phyloP scores from a whole-genome alignment of 2,329 filamentous ascomycete species.

The Trichophyton schoenleinii region DNA sequence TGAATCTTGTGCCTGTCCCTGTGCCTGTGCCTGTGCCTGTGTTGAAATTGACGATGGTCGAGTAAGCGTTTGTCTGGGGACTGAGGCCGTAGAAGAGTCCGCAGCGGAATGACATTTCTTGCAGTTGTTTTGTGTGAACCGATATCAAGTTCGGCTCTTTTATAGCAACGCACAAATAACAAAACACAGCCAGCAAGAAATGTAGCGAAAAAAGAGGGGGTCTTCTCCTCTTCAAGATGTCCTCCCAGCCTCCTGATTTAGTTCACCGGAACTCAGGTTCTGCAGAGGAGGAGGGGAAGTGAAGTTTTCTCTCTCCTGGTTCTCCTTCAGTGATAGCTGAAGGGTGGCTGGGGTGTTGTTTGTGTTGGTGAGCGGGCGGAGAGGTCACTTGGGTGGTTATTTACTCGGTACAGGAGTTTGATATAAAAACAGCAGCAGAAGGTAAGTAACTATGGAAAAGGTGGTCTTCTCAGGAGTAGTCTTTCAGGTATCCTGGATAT shows the following conservation, averaged over 20 bases:
- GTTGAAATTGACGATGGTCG: constrained; percentile 1
- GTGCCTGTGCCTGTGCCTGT: neutral
- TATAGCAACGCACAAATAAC: neutral
- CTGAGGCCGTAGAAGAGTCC: constrained; percentile 2
- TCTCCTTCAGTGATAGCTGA: neutral
- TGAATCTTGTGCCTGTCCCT: neutral
- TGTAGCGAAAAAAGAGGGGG: neutral
- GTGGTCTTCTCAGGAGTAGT: neutral
- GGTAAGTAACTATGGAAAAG: neutral
- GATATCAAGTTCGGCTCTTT: neutral
- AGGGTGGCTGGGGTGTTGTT: neutral
- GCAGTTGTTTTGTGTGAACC: neutral
- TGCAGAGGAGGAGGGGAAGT: neutral
- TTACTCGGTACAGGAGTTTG: neutral
- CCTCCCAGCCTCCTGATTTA: neutral
- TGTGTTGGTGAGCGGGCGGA: too few species aligned
- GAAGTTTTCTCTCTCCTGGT: neutral
- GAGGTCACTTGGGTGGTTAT: neutral
- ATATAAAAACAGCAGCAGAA: neutral
- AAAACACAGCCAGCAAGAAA: neutral
- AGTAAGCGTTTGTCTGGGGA: neutral
- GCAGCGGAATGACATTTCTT: constrained; percentile 1
- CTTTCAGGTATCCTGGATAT: neutral
- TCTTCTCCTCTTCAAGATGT: neutral
- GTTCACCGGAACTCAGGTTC: neutral